Base-by-base conservation (phyloP, 345 rosid genomes). In the Salix caprea region DNA sequence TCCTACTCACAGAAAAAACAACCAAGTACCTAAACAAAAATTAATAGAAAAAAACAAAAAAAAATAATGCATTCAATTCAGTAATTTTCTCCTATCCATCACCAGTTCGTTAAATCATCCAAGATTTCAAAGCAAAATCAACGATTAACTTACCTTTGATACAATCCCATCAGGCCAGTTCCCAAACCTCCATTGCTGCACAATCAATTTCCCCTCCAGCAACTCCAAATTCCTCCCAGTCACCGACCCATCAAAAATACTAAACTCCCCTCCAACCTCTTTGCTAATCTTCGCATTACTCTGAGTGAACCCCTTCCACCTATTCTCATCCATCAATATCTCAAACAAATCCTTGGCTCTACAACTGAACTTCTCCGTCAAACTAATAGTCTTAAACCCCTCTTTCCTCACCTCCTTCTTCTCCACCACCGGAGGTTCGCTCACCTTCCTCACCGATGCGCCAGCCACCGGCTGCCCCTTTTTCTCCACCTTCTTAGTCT, bases 301-400 rank as follows among this genome's bases (percentile, higher is more conserved):
- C 91, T 89, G 97, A 0, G 97, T 91, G 61, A 96, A 96, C 11
- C 99, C 99, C 73, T 88, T 96, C 99, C 99, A 96, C 44, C 95
- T 82, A 61, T 91, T 92, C 87, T 94, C 99, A 74, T 96, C 99
- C 97, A 94, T 92, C 82, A 96, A 67, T n/a, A 96, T 94, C 88
- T 96, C 98, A 83, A 40, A 94, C 92, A 94, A 19, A 82, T 91
- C 87, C 82, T 66, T 88, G 21, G 98, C 96, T 75, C 95, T 86
- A 64, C 98, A 96, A 64, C 86, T 91, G 36, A 95, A 95, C 84
- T 85, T 92, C 93, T 96, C 98, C 16, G 91, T 85, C 97, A 96
- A 39, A 18, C 80, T 82, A 61, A 96, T 91, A 0, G 89, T 88
- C 88, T 92, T 93, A 37, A 88, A 86, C 77, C 98, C 96, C 71